Conservation (phyloP, 2,329 filamentous ascomycete genomes). For the Mycosphaerelloides madeirae region DNA sequence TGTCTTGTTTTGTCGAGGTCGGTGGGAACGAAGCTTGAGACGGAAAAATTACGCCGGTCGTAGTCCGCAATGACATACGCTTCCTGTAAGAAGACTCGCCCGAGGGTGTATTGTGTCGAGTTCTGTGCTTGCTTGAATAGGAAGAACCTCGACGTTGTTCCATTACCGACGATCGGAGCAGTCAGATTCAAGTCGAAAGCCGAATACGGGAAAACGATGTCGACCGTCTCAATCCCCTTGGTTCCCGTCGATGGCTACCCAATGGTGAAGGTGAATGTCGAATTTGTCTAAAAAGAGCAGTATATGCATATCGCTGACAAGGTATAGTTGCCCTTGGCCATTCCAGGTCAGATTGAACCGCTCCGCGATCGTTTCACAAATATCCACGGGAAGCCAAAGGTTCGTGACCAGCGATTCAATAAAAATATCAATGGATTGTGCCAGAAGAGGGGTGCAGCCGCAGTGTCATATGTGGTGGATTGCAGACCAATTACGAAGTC, state of each 20-base stretch:
- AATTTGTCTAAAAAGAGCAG: constrained; percentile 31
- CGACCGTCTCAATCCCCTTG: constrained; percentile 3
- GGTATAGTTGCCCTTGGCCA: constrained; percentile 34
- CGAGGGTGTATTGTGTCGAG: constrained; percentile 23
- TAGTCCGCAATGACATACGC: constrained; percentile 17
- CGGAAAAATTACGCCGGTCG: constrained; percentile 5
- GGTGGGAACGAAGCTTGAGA: constrained; percentile 5
- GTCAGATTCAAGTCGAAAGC: constrained; percentile 28
- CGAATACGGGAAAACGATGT: constrained; percentile 26
- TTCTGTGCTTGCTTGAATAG: constrained; percentile 22
- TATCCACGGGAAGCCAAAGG: constrained; percentile 37
- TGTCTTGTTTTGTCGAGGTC: constrained; percentile 1
- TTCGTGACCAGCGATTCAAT: constrained; percentile 40
- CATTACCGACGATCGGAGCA: constrained; percentile 11
- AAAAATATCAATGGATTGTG: constrained; percentile 21
- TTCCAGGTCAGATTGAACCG: constrained; percentile 40
- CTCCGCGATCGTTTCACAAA: constrained; percentile 39
- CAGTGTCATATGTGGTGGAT: constrained; percentile 22
- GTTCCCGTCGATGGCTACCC: constrained; percentile 1
- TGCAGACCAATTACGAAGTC: constrained; percentile 24
- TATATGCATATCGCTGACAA: constrained; percentile 37
- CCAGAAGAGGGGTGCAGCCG: constrained; percentile 22
- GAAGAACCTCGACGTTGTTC: constrained; percentile 17
- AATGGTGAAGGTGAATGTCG: constrained; percentile 35
- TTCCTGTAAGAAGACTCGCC: constrained; percentile 26